Evolutionary conservation across 208 protist species (phyloP).

Genomic region (Acanthamoeba culbertsoni): DNA sequence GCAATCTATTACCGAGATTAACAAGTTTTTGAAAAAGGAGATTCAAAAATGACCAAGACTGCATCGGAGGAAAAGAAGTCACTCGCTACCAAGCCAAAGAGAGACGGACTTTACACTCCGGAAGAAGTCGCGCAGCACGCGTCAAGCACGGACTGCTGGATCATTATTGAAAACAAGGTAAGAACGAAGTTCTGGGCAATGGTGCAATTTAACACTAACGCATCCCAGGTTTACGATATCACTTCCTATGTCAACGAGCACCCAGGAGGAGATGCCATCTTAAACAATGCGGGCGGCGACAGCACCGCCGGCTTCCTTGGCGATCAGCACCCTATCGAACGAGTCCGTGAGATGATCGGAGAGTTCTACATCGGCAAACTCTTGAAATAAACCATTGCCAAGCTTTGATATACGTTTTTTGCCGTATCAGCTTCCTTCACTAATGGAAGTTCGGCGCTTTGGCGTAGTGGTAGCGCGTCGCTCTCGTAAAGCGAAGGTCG

Average conservation of each 20-base stretch:
- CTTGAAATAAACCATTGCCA: no score
- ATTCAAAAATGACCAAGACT: background rate
- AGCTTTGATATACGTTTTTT: no score
- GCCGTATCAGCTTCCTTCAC: no score
- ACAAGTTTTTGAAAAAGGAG: no score
- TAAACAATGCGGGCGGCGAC: background rate
- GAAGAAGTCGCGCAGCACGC: conserved; percentile 52
- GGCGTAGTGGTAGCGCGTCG: conserved; percentile 3
- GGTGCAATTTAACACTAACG: background rate
- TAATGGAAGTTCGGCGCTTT: background rate
- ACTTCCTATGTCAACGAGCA: conserved; percentile 50
- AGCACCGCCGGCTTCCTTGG: conserved; percentile 12
- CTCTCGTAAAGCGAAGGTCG: conserved; percentile 10
- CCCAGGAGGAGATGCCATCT: background rate
- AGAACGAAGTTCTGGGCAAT: background rate
- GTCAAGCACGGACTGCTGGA: conserved; percentile 34
- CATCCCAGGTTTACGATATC: conserved; percentile 26
- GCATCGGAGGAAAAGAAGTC: background rate
- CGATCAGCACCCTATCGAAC: conserved; percentile 15
- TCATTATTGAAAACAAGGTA: conserved; percentile 51
- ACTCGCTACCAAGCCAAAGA: background rate
- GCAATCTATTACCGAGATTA: no score
- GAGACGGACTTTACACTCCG: background rate
- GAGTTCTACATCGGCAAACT: conserved; percentile 25
- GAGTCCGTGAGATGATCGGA: conserved; percentile 23